phyloP scores from a whole-genome alignment of 306 rosid genomes.

The Quercus agrifolia region DNA sequence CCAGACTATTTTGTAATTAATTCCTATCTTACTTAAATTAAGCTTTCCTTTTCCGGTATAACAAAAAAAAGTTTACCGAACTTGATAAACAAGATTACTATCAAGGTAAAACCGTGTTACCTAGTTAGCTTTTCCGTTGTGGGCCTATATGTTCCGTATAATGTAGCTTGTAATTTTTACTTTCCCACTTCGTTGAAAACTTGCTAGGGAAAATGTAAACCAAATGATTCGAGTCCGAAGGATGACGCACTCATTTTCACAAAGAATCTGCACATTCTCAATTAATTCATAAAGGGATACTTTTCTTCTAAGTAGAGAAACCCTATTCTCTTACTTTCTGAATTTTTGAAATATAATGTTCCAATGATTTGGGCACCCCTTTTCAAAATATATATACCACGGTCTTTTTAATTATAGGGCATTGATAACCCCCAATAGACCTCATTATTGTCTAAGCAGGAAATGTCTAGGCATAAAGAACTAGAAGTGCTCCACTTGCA shows the following conservation, averaged over 20 bases:
- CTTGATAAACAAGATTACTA: neutral
- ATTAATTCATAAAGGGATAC: slow-evolving; percentile 52
- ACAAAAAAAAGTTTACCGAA: neutral
- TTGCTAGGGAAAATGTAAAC: slow-evolving; percentile 61
- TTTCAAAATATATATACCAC: slow-evolving; percentile 46
- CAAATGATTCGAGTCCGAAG: slow-evolving; percentile 49
- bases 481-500: slow-evolving; percentile 28
- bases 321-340: slow-evolving; percentile 31
- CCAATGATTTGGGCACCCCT: slow-evolving; percentile 65
- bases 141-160: slow-evolving; percentile 43
- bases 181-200: slow-evolving; percentile 67
- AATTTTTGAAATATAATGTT: slow-evolving; percentile 50
- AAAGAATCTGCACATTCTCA: slow-evolving; percentile 29
- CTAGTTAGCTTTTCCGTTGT: slow-evolving; percentile 11
- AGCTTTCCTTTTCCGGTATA: too few species aligned
- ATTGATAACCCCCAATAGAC: slow-evolving; percentile 25
- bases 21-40: too few species aligned
- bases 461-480: slow-evolving; percentile 11
- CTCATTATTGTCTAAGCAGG: slow-evolving; percentile 35
- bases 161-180: slow-evolving; percentile 26
- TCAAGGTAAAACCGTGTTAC: slow-evolving; percentile 18
- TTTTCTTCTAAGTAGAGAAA: slow-evolving; percentile 64
- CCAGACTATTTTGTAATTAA: too few species aligned
- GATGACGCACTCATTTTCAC: slow-evolving; percentile 34
- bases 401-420: slow-evolving; percentile 32